A percentile compares a stretch with the other conserved stretches of the same genome.
These are phyloP conservation scores for Emericellopsis terricola DNA, from an alignment of 495 filamentous ascomycete genomes.

Conservation along the genomic window DNA sequence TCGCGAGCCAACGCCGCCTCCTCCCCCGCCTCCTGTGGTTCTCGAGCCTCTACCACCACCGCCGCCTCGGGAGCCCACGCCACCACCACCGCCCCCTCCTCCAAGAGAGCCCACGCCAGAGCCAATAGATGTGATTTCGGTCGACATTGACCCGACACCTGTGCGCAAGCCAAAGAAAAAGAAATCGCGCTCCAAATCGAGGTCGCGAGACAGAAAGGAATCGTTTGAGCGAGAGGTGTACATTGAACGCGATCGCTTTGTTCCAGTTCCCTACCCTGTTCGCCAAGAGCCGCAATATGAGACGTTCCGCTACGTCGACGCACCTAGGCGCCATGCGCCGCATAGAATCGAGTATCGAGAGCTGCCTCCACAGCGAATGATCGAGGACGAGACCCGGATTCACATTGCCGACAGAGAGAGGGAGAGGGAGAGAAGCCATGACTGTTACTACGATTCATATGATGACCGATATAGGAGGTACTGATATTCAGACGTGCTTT, in stretches of 20 bases:
- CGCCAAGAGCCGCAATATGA: slow-evolving; percentile 20
- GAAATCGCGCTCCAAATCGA: slow-evolving; percentile 9
- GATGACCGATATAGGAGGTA: too few relatives aligned
- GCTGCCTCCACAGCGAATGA: too few relatives aligned
- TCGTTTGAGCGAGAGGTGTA: slow-evolving; percentile 19
- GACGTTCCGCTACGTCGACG: slow-evolving; percentile 29
- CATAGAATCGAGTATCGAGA: too few relatives aligned
- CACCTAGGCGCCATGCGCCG: slow-evolving; percentile 11
- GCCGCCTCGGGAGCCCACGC: slow-evolving; percentile 9
- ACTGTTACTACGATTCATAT: too few relatives aligned
- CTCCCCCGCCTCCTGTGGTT: slow-evolving; percentile 10
- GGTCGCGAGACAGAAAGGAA: slow-evolving; percentile 8
- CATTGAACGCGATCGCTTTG: slow-evolving; percentile 27
- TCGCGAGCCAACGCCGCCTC: slow-evolving; percentile 8
- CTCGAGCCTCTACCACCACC: slow-evolving; percentile 9
- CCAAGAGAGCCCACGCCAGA: slow-evolving; percentile 11
- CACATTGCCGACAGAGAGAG: too few relatives aligned
- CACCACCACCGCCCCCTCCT: slow-evolving; percentile 9
- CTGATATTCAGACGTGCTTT: too few relatives aligned
- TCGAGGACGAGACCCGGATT: too few relatives aligned
- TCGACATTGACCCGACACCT: slow-evolving; percentile 27
- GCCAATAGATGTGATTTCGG: slow-evolving; percentile 30
- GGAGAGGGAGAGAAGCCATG: too few relatives aligned
- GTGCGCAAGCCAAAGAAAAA: slow-evolving; percentile 7
- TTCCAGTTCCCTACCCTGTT: slow-evolving; percentile 15